phyloP scores from a whole-genome alignment of 805 yeast species.

The Ogataea paradorogensis region DNA sequence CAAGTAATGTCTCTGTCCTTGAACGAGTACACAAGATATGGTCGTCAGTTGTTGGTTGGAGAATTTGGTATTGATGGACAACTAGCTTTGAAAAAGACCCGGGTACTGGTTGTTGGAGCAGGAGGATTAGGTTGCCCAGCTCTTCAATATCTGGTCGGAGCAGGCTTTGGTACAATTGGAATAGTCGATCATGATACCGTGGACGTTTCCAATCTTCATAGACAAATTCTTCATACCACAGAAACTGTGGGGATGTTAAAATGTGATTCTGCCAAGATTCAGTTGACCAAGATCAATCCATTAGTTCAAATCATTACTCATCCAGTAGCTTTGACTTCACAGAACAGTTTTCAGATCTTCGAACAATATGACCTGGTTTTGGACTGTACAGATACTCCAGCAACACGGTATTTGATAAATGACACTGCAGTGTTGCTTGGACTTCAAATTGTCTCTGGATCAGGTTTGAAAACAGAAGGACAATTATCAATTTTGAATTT shows the following conservation, averaged over 20 bases:
- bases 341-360: conserved; percentile 64
- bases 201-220: conserved; percentile 79
- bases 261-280: conserved; percentile 71
- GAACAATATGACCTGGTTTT: conserved; percentile 68
- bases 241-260: conserved; percentile 66
- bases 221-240: conserved; percentile 81
- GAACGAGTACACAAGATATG: conserved; percentile 81
- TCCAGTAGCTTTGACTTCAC: conserved; percentile 46
- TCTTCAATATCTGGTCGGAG: conserved; percentile 74
- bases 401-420: conserved; percentile 78
- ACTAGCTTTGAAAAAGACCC: conserved; percentile 50
- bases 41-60: conserved; percentile 94
- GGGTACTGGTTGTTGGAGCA: conserved; percentile 83
- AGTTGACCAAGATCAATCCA: conserved; percentile 61
- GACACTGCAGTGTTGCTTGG: conserved; percentile 73
- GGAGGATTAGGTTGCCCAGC: conserved; percentile 98
- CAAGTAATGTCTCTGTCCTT: conserved; percentile 18
- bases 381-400: conserved; percentile 95
- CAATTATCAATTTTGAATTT: conserved; percentile 78
- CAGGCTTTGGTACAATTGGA: conserved; percentile 84
- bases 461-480: conserved; percentile 90
- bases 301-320: conserved; percentile 53
- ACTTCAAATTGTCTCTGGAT: conserved; percentile 81
- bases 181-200: conserved; percentile 86
- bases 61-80: conserved; percentile 65